Evolutionary conservation across 495 filamentous ascomycete species (phyloP), one percentile per base, ranked within the genome.

Genomic region (Cetradonia linearis): DNA sequence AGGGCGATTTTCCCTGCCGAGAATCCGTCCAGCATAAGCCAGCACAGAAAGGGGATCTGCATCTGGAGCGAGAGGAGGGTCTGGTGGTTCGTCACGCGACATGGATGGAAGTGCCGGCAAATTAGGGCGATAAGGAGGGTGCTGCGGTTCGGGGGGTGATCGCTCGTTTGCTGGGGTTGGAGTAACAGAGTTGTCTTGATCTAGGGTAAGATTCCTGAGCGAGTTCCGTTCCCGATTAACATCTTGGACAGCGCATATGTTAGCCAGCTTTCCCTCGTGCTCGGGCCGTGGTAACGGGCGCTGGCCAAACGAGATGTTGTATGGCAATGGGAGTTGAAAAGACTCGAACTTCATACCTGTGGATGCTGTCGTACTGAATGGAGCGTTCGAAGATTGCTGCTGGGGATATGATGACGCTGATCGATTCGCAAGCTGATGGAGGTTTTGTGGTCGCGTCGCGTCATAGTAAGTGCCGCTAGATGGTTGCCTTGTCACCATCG

Each of bases 1-100:
- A 40, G 47, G 23, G 11, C 28, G 20, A 49, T 20, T 50, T 28
- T 61, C 59, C 1, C 38, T 28, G 33, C 59, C 59, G 20, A 61
- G 34, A 11, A 61, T 44, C 10, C 59, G 49, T 46, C 59, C 64
- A 3, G 61, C 64, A 50, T 66, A 63, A n/a, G 64, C 64, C 31
- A 66, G 61, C 6, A 66, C 57, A 18, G 61, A 60, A 38, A 66
- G 64, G 2, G 64, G 56, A 48, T 66, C 64, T 13, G 61, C 55
- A 34, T 58, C 11, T 2, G 46, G 61, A 8, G 27, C 25, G 10
- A 52, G 36, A 34, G 30, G 25, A 50, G 37, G 28, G 20, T 58
- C 46, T 52, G 34, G 46, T 14, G 44, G 28, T 4, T 62, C 60
- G n/a, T 62, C 60, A 42, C 55, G 44, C 8, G 40, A 36, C 6